phyloP scores from a whole-genome alignment of 202 grass and related monocot genomes.

The Musa balbisiana region DNA sequence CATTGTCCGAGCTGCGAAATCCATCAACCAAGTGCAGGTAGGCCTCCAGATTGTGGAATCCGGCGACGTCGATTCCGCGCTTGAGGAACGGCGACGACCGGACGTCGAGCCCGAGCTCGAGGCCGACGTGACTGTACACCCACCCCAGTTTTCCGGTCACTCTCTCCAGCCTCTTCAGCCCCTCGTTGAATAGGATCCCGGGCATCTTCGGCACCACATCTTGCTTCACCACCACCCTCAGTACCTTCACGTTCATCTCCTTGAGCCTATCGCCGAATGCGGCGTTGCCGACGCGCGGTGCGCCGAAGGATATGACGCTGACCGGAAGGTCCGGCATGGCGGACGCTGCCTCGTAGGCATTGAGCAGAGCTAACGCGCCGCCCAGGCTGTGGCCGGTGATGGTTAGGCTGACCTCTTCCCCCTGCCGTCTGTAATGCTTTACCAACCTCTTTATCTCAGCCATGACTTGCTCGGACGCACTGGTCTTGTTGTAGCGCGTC shows the following conservation, averaged over 20 bases:
- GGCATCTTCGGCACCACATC: conserved; percentile 36
- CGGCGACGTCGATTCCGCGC: conserved; percentile 18
- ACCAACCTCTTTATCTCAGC: conserved; percentile 30
- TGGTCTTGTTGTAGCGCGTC: conserved; percentile 29
- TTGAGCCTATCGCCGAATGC: conserved; percentile 25
- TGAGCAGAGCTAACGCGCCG: conserved; percentile 46
- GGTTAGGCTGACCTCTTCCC: conserved; percentile 35
- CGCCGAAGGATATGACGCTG: conserved; percentile 42
- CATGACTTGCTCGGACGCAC: conserved; percentile 39
- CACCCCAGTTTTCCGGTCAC: conserved; percentile 17
- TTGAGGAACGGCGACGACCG: conserved; percentile 16
- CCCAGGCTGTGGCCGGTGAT: conserved; percentile 57
- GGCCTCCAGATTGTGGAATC: conserved; percentile 33
- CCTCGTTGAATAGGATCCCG: conserved; percentile 37
- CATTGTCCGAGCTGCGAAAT: conserved; percentile 1
- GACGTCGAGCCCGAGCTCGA: conserved; percentile 27
- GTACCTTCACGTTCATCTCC: conserved; percentile 25
- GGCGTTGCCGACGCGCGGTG: conserved; percentile 42
- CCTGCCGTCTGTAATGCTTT: conserved; percentile 15
- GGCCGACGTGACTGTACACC: conserved; percentile 28
- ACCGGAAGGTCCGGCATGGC: conserved; percentile 28
- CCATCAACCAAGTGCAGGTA: conserved; percentile 40
- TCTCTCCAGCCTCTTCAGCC: conserved; percentile 19
- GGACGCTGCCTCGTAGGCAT: conserved; percentile 31
- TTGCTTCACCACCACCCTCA: conserved; percentile 31